Evolutionary conservation across 805 yeast genomes (phyloP), one percentile per base, ranked within the genome.

Genomic region (Babjeviella inositovora): DNA sequence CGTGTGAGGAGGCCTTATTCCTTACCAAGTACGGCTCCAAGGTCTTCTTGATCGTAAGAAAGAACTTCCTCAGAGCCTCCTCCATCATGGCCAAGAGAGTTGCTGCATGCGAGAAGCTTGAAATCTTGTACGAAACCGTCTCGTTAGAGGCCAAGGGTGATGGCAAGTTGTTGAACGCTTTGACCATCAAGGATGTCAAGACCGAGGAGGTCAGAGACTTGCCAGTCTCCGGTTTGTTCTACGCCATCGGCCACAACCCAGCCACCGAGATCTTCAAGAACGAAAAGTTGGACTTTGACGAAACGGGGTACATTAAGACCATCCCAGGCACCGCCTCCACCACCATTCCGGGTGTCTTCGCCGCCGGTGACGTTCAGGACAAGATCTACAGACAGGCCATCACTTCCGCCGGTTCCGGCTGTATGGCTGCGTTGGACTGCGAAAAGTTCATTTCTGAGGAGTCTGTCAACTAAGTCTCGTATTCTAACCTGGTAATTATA

Each of bases 341-440:
- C 22, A 71, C 92, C 8, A 67, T 87, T 29, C 68, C 66, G 42
- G 97, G 96, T 47, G 80, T 90, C 31, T 90, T 77, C 38, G 98
- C 98, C 30, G 98, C 98, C 29, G 98, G 98, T 56, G 98, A 90
- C 46, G 98, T 90, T 28, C 98, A 90, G 57, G 98, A 90, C 56
- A 75, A 81, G 52, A 70, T 68, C 48, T 90, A 87, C 57, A 81
- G 98, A 71, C 98, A 90, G 62, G 98, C 98, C 28, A 82, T 90
- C 45, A 90, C 98, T 19, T 84, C 96, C 49, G 98, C 98, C n/a
- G 98, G 98, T 45, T 67, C 94, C 32, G 98, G 98, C 33, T 90
- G 98, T 65, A 87, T 85, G 96, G 98, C 98, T 41, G 98, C 93
- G 30, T 66, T 90, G 31, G 97, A 90, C 42, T 81, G 87, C 43